Base-by-base conservation (phyloP, 805 yeast species). In the Cyberlindnera subsufficiens region DNA sequence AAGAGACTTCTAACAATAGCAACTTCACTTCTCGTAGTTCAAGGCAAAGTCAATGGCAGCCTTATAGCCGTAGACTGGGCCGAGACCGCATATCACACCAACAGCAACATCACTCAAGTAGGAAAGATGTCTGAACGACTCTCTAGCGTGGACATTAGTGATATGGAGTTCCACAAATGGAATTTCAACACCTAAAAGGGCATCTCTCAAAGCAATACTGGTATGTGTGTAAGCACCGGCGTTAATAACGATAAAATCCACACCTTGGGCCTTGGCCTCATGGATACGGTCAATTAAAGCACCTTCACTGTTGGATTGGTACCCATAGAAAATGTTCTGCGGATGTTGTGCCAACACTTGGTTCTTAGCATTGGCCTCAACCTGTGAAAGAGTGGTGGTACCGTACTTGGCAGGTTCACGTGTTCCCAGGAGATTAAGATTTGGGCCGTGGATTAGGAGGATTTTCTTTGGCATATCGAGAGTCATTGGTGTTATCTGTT, bases 161-260 rank as follows among this genome's bases (percentile, higher is more conserved):
- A 73, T 69, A 53, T 73, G 78, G 6, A 73, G 64, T 51, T 73
- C 78, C 25, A 73, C 61, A 48, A 67, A 73, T 19, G 78, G 77
- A 40, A 73, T 72, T 19, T 67, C 69, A 5, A 73, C 73, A 34
- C 71, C 73, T 32, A 71, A 51, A 32, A 73, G 58, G 5, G 78
- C 78, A 52, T 73, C 78, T 44, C 78, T 65, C 11, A 73, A 62
- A 1, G 73, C 78, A 18, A 73, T 69, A 1, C 76, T 70, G 1
- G 77, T 73, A 47, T 73, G 78, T 2, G 77, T 73, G 51, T 69
- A 72, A 9, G 78, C 78, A 38, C 77, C 77, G 11, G 77, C 77
- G 49, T 73, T 73, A 39, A 73, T 71, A 32, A 73, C 64, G 35
- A 73, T 68, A 50, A 71, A 72, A 32, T 72, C 69, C 6, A 56